Evolutionary conservation across 495 filamentous ascomycete genomes (phyloP), one percentile per base, ranked within the genome.

Genomic region (Aspergillus wentii): DNA sequence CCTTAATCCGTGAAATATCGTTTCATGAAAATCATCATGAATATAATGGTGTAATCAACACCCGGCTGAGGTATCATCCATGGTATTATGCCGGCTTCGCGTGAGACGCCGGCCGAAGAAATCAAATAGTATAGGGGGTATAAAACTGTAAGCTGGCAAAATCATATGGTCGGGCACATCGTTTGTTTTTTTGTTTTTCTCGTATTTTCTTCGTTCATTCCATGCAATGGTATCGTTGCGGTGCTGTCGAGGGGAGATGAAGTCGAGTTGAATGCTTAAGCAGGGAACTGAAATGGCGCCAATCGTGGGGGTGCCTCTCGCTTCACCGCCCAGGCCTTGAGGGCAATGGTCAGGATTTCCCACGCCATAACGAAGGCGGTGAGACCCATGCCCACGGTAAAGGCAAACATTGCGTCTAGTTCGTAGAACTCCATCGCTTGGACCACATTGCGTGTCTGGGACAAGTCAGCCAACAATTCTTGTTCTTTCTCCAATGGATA

Each of bases 301-400:
- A 57, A 40, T 29, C 51, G 52, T 1, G 55, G 46, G 11, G 46
- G 54, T 30, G 59, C 49, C 56, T 90, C 79, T 41, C 66, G 76
- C 49, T 81, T 76, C 11, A 80, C 60, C 1, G 88, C 87, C 88
- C 87, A 95, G 13, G 88, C 91, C 61, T 94, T 95, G 49, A 96
- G 59, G n/a, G 91, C 80, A 33, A 95, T 75, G 3, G 85, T 57
- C 21, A 88, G 35, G 19, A 90, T 75, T 33, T 82, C 74, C 78
- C 85, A 92, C 0, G 88, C 83, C 87, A 96, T 92, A 23, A 94
- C 57, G 48, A 96, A 76, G 1, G 80, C 82, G 9, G 84, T 83
- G 26, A 91, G 53, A 3, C 91, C 91, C 76, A 95, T 82, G 17
- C 80, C 83, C 6, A 96, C 81, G 2, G 88, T 95, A 64, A 95